Conservation (phyloP, 345 rosid species). For the Erysimum cheiranthoides region DNA sequence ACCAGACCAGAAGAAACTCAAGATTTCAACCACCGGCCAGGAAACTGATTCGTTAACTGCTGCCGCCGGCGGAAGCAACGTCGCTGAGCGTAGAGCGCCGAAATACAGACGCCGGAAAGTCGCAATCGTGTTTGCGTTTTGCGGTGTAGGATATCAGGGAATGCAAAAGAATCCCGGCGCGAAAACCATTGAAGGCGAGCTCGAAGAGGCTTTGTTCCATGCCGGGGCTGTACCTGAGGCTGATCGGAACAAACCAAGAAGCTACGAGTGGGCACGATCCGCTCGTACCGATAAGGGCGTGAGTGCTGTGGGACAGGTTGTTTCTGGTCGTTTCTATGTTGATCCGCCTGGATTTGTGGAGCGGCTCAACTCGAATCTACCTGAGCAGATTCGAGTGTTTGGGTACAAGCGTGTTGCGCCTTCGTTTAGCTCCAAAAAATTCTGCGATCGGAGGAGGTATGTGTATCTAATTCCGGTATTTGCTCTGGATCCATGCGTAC, state of each 20-base stretch:
- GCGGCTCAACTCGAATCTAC: constrained; percentile 66
- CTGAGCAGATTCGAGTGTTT: constrained; percentile 72
- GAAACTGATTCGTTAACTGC: constrained; percentile 42
- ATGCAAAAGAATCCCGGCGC: constrained; percentile 99
- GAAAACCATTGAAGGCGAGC: constrained; percentile 94
- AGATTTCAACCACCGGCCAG: constrained; percentile 60
- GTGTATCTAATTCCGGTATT: constrained; percentile 88
- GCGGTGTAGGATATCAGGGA: constrained; percentile 98
- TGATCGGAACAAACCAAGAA: constrained; percentile 71
- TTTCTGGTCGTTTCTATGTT: constrained; percentile 82
- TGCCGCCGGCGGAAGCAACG: constrained; percentile 16
- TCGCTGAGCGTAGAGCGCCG: constrained; percentile 45
- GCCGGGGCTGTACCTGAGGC: constrained; percentile 85
- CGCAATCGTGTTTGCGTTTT: constrained; percentile 89
- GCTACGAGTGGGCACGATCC: constrained; percentile 89
- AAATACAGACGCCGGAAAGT: constrained; percentile 87
- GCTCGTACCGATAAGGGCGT: constrained; percentile 97
- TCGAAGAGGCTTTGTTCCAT: constrained; percentile 88
- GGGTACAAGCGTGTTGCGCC: constrained; percentile 82
- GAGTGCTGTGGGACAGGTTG: constrained; percentile 97
- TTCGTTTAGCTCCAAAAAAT: constrained; percentile 82
- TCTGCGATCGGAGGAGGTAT: constrained; percentile 93
- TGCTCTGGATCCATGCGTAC: constrained; percentile 77
- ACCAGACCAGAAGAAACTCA: constrained; percentile 67
- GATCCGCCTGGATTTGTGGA: constrained; percentile 94